Conservation (phyloP, 257 asterid species). For the Nicotiana sylvestris region DNA sequence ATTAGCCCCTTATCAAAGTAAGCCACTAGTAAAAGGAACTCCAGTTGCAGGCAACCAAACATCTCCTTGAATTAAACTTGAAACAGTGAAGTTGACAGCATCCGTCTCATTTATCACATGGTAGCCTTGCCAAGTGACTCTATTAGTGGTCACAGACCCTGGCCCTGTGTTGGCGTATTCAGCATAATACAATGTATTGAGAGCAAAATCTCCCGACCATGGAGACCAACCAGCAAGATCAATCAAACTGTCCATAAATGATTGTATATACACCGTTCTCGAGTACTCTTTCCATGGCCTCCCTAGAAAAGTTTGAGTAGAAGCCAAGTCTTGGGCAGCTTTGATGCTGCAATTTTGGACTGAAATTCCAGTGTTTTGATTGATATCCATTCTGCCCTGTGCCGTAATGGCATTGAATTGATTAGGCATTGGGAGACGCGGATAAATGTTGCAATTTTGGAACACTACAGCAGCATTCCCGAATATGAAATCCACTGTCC, state of each 20-base stretch:
- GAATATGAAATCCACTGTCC: constrained; percentile 72
- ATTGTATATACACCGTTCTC: constrained; percentile 52
- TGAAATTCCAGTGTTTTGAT: constrained; percentile 73
- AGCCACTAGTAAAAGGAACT: constrained; percentile 35
- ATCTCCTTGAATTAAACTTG: constrained; percentile 43
- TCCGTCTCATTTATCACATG: constrained; percentile 35
- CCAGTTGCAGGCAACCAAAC: constrained; percentile 58
- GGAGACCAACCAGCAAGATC: constrained; percentile 52
- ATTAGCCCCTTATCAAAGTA: constrained; percentile 13
- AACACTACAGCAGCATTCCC: constrained; percentile 62
- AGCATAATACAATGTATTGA: constrained; percentile 57
- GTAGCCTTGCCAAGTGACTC: constrained; percentile 67
- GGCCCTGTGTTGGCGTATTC: constrained; percentile 56
- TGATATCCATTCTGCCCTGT: constrained; percentile 60
- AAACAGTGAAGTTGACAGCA: constrained; percentile 52
- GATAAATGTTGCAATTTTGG: constrained; percentile 52
- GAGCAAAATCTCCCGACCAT: constrained; percentile 56
- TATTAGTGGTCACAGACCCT: constrained; percentile 32
- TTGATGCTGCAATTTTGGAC: constrained; percentile 46
- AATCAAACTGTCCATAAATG: constrained; percentile 34
- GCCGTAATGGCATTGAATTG: constrained; percentile 73
- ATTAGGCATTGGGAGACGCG: constrained; percentile 43
- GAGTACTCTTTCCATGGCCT: constrained; percentile 79
- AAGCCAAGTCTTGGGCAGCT: constrained; percentile 43
- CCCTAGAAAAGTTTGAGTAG: constrained; percentile 42